A percentile compares a stretch with the other conserved stretches of the same genome.
Evolutionary conservation across 345 rosid genomes (phyloP).

Genomic region (Fremontodendron californicum): DNA sequence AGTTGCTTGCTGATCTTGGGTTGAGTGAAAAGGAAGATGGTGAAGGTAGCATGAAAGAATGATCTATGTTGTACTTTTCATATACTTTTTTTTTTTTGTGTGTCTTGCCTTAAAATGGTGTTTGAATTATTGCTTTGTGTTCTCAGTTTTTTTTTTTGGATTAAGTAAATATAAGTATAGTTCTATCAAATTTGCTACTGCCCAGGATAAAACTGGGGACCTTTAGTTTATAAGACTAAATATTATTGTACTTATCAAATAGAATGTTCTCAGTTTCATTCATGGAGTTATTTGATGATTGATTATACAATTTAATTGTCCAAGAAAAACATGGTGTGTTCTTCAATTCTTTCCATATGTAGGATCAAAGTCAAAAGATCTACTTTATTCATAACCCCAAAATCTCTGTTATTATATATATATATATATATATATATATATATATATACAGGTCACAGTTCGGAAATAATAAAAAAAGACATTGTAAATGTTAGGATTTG

Average conservation of each 20-base stretch:
- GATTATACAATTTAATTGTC: neutral
- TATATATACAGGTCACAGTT: too few relatives aligned
- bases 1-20: constrained; percentile 2
- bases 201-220: neutral
- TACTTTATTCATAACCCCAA: neutral
- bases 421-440: too few relatives aligned
- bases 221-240: neutral
- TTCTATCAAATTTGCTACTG: neutral
- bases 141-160: neutral
- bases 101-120: neutral
- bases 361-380: neutral
- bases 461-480: too few relatives aligned
- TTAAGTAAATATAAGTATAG: neutral
- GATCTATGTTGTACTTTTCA: neutral
- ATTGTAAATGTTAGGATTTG: too few relatives aligned
- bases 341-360: neutral
- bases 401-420: too few relatives aligned
- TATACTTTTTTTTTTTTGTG: neutral
- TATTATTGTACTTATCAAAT: too few relatives aligned
- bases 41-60: constrained; percentile 35
- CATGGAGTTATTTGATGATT: neutral
- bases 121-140: neutral
- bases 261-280: neutral
- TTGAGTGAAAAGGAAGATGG: constrained; percentile 17
- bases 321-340: neutral